Base-by-base conservation (phyloP, 768 basidiomycete species). In the Crepidotus variabilis region DNA sequence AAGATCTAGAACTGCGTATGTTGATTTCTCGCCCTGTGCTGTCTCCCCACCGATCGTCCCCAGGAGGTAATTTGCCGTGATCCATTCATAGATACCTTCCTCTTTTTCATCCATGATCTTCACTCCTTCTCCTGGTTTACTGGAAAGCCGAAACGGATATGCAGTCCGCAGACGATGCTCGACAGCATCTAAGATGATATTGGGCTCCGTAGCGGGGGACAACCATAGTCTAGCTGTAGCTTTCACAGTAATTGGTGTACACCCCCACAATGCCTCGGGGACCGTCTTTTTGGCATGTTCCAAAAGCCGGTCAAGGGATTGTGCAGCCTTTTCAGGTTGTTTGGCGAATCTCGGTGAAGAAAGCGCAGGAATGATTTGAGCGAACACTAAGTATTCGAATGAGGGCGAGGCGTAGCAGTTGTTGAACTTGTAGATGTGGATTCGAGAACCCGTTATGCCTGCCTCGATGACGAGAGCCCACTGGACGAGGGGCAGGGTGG, bases 361-460 rank as follows among this genome's bases (percentile, higher is more conserved):
- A 2, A 98, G 75, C 0, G 95, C 95, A 0, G 92, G 92, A 23
- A 88, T 78, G 6, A 80, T 85, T 78, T 85, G 82, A 65, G 82
- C 82, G 80, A 98, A 98, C 7, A 90, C 89, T 67, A 98, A 97
- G 75, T 94, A 94, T 69, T 98, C 96, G 71, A 90, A 91, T 20
- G 76, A 67, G 1, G 94, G 86, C 0, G 88, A 83, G 0, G 86
- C 69, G 0, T 78, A 77, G 75, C 94, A 94, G 76, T 94, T 87
- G 80, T 96, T 81, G 84, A 98, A 98, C 68, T 97, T 98, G 86
- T 98, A 99, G 32, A 98, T 81, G 78, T 99, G 97, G 65, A 98
- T 94, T 16, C 97, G 85, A 0, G 95, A 97, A 18, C 96, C 97
- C 0, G 94, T 97, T 16, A 95, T 98, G 21, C 97, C 97, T 0